Conservation (phyloP, 495 filamentous ascomycete genomes). For the Ascodesmis nigricans region DNA sequence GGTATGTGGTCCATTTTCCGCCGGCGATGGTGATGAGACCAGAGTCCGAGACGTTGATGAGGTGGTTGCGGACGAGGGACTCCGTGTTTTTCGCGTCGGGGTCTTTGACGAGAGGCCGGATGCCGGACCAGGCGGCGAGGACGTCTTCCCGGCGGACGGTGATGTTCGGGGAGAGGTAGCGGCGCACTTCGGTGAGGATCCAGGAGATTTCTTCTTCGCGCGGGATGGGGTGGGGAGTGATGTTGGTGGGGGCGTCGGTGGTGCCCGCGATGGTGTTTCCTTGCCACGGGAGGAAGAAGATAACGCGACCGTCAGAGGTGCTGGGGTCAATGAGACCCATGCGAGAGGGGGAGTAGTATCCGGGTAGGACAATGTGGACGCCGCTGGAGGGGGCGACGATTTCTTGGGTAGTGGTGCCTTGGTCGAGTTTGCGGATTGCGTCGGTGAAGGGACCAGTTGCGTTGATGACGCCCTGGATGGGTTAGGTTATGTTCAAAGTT, state of each 20-base stretch:
- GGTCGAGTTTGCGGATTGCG: constrained; percentile 74
- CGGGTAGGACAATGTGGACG: constrained; percentile 84
- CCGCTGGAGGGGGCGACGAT: constrained; percentile 89
- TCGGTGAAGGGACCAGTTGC: constrained; percentile 94
- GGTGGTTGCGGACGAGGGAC: constrained; percentile 84
- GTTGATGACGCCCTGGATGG: constrained; percentile 63
- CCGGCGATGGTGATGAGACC: constrained; percentile 89
- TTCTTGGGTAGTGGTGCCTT: constrained; percentile 13
- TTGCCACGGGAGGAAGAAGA: constrained; percentile 99
- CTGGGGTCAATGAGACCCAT: constrained; percentile 94
- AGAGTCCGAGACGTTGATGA: constrained; percentile 66
- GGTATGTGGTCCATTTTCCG: constrained; percentile 97
- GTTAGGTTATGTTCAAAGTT: not conserved
- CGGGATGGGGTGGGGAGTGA: constrained; percentile 65
- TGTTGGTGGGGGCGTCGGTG: constrained; percentile 67
- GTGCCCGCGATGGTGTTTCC: constrained; percentile 97
- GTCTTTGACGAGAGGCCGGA: constrained; percentile 82
- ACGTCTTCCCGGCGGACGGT: constrained; percentile 86
- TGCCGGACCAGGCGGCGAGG: constrained; percentile 86
- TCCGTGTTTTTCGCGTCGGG: constrained; percentile 85
- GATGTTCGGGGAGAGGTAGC: constrained; percentile 82
- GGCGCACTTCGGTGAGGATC: constrained; percentile 79
- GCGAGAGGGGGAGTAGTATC: constrained; percentile 81
- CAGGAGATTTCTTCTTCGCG: constrained; percentile 88
- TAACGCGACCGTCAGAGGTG: constrained; percentile 88